A percentile compares a stretch with the other conserved stretches of the same genome.
These are phyloP conservation scores for Fonsecaea nubica DNA, from an alignment of 2,329 filamentous ascomycete genomes.

Conservation along the genomic window DNA sequence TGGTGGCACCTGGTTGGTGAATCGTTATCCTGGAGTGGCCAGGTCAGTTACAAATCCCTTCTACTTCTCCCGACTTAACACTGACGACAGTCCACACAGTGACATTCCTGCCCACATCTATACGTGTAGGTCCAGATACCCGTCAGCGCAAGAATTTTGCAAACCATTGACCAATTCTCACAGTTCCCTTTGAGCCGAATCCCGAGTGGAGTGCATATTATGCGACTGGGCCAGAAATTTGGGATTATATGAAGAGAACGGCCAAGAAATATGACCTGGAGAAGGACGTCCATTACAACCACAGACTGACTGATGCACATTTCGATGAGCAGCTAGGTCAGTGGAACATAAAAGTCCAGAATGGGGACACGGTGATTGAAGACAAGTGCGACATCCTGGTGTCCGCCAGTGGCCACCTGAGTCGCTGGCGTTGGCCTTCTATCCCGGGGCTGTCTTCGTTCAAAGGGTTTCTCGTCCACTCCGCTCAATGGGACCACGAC, in stretches of 20 bases:
- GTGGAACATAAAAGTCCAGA: constrained; percentile 47
- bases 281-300: constrained; percentile 47
- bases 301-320: constrained; percentile 46
- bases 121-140: too few relatives aligned
- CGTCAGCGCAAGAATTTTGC: too few relatives aligned
- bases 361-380: constrained; percentile 40
- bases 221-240: constrained; percentile 50
- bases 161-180: neutral
- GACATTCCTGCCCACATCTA: too few relatives aligned
- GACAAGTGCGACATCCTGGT: constrained; percentile 47
- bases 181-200: constrained; percentile 49
- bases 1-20: too few relatives aligned
- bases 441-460: constrained; percentile 41
- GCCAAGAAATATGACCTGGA: constrained; percentile 51
- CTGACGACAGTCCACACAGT: too few relatives aligned
- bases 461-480: constrained; percentile 41
- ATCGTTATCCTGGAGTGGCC: too few relatives aligned
- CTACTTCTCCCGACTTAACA: too few relatives aligned
- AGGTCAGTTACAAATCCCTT: too few relatives aligned
- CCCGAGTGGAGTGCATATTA: constrained; percentile 53
- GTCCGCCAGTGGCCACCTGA: constrained; percentile 41
- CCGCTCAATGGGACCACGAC: constrained; percentile 41
- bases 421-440: constrained; percentile 40
- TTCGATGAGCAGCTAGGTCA: constrained; percentile 48
- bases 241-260: constrained; percentile 50